Conservation (phyloP, 495 filamentous ascomycete species). For the Neurospora sp. region DNA sequence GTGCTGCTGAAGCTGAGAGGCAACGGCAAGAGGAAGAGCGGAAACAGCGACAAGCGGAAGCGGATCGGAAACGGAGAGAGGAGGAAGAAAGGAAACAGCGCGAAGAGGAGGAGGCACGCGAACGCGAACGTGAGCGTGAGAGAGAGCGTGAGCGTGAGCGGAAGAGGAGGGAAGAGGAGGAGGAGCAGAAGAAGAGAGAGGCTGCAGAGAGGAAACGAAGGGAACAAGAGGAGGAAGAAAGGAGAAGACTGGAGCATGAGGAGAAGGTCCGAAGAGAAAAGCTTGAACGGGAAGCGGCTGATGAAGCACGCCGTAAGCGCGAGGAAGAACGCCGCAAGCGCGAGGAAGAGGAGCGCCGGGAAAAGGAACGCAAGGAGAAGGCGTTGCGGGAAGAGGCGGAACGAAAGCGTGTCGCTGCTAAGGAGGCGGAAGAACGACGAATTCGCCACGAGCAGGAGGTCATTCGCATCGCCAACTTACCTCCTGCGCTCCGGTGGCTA, state of each 20-base stretch:
- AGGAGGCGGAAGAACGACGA: conserved; percentile 44
- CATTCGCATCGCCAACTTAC: conserved; percentile 39
- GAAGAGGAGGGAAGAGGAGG: conserved; percentile 24
- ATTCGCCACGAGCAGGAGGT: conserved; percentile 36
- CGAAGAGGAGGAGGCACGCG: conserved; percentile 27
- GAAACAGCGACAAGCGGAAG: conserved; percentile 17
- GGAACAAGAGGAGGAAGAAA: conserved; percentile 23
- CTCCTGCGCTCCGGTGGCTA: conserved; percentile 44
- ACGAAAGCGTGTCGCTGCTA: conserved; percentile 40
- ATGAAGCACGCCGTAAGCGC: conserved; percentile 33
- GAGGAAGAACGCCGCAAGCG: conserved; percentile 27
- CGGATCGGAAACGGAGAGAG: conserved; percentile 35
- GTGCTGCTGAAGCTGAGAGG: conserved; percentile 11
- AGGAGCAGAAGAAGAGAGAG: conserved; percentile 19
- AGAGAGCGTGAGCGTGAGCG: conserved; percentile 31
- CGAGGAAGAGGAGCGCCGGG: conserved; percentile 5
- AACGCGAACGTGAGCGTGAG: conserved; percentile 24
- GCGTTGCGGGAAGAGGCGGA: conserved; percentile 48
- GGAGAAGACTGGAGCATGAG: conserved; percentile 28
- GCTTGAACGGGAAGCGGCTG: conserved; percentile 30
- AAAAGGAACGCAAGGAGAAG: conserved; percentile 22
- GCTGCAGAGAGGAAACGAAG: conserved; percentile 33
- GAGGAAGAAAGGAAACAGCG: conserved; percentile 29
- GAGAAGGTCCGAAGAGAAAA: conserved; percentile 34
- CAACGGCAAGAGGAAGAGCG: conserved; percentile 39